phyloP scores from a whole-genome alignment of 306 rosid genomes.

The Vigna reflexopilosa region DNA sequence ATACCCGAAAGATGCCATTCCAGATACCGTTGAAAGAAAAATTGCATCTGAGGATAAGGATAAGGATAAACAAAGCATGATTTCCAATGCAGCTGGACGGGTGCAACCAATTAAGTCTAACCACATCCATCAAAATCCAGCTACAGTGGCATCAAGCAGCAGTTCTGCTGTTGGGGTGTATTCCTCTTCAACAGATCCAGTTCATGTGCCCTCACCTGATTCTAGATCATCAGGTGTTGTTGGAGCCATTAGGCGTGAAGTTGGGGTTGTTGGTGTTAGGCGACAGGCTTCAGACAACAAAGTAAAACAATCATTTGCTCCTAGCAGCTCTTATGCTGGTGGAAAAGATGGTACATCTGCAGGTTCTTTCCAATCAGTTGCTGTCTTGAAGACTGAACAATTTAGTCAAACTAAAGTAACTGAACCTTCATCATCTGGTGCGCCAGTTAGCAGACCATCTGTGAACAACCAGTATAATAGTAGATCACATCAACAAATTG shows the following conservation, averaged over 20 bases:
- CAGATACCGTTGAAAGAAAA: constrained; percentile 53
- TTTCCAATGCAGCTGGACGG: constrained; percentile 51
- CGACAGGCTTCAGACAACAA: constrained; percentile 71
- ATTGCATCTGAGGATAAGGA: constrained; percentile 62
- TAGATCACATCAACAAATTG: constrained; percentile 76
- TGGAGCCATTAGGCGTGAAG: constrained; percentile 98
- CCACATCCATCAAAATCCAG: constrained; percentile 56
- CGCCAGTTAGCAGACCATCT: constrained; percentile 59
- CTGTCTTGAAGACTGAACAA: constrained; percentile 68
- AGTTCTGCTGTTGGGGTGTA: constrained; percentile 87
- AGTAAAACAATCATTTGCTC: constrained; percentile 59
- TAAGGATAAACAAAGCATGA: constrained; percentile 62
- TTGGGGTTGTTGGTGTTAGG: constrained; percentile 90
- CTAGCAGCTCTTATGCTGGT: constrained; percentile 58
- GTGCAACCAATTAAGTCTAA: constrained; percentile 63
- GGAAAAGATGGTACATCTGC: constrained; percentile 69
- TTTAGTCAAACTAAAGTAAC: constrained; percentile 58
- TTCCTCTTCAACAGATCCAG: constrained; percentile 97
- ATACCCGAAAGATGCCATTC: constrained; percentile 51
- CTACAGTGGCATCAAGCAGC: constrained; percentile 57
- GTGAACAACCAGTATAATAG: constrained; percentile 64
- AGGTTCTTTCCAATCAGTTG: constrained; percentile 71
- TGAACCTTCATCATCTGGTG: constrained; percentile 63
- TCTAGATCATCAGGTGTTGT: constrained; percentile 83
- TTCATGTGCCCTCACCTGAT: constrained; percentile 99